Evolutionary conservation across 2,329 filamentous ascomycete genomes (phyloP).

Genomic region (Mycogone perniciosa): DNA sequence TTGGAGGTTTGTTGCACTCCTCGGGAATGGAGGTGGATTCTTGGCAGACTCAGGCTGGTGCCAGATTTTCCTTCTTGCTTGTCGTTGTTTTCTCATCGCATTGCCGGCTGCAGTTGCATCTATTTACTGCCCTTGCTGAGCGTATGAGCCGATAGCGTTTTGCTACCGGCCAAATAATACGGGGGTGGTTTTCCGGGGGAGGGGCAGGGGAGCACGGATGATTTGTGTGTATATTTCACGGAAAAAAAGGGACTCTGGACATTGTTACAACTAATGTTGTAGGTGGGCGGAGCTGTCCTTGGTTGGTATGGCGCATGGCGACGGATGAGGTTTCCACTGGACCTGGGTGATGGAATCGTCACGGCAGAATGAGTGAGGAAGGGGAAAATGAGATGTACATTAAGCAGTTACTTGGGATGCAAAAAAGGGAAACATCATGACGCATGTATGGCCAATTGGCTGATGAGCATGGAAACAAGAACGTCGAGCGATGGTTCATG

Average conservation of each 20-base stretch:
- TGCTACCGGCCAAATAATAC: constrained; percentile 7
- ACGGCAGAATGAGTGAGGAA: constrained; percentile 8
- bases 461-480: neutral
- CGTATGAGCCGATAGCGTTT: constrained; percentile 1
- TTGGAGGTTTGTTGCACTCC: constrained; percentile 16
- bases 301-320: constrained; percentile 14
- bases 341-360: constrained; percentile 3
- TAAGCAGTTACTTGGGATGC: constrained; percentile 10
- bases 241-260: constrained; percentile 8
- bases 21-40: constrained; percentile 15
- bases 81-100: constrained; percentile 16
- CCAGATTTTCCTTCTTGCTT: constrained; percentile 12
- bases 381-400: constrained; percentile 11
- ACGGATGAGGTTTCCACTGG: constrained; percentile 11
- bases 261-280: constrained; percentile 11
- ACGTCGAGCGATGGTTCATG: too few species aligned
- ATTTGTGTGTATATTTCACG: constrained; percentile 11
- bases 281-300: constrained; percentile 14
- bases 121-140: constrained; percentile 9
- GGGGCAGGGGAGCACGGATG: constrained; percentile 1
- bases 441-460: neutral
- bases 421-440: constrained; percentile 7
- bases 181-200: constrained; percentile 1
- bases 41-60: constrained; percentile 14
- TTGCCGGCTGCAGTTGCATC: constrained; percentile 15